A percentile compares a stretch with the other conserved stretches of the same genome.
phyloP scores from a whole-genome alignment of 371 early-diverging fungal genomes.

The Polyrhizophydium stewartii region DNA sequence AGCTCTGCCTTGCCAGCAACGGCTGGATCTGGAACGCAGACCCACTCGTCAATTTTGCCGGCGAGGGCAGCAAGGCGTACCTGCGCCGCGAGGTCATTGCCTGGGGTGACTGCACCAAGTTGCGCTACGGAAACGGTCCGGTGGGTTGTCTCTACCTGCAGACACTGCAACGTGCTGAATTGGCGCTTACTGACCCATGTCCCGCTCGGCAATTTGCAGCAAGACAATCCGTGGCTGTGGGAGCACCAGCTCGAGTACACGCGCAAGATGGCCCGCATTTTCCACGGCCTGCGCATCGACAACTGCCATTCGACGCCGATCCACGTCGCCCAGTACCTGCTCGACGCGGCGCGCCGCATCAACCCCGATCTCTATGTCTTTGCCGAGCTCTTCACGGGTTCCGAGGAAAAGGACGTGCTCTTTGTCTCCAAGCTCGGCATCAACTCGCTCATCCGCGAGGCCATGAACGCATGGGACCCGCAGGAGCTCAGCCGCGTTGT shows the following conservation, averaged over 20 bases:
- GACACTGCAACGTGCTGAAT: not conserved
- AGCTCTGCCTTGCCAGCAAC: constrained; percentile 81
- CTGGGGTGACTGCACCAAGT: constrained; percentile 98
- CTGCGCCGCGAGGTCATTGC: constrained; percentile 89
- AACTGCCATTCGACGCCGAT: constrained; percentile 98
- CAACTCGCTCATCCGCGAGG: constrained; percentile 93
- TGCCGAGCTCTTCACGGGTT: constrained; percentile 96
- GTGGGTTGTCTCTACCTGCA: constrained; percentile 22
- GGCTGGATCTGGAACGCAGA: constrained; percentile 99
- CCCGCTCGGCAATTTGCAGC: constrained; percentile 37
- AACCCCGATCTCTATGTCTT: constrained; percentile 91
- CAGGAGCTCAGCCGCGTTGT: constrained; percentile 82
- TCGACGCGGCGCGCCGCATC: constrained; percentile 81
- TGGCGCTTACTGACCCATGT: not conserved
- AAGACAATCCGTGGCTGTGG: constrained; percentile 95
- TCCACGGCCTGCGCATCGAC: constrained; percentile 96
- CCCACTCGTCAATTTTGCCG: constrained; percentile 89
- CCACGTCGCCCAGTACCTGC: constrained; percentile 85
- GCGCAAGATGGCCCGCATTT: constrained; percentile 74
- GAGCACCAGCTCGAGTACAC: constrained; percentile 88
- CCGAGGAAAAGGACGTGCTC: constrained; percentile 81
- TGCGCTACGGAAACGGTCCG: constrained; percentile 82
- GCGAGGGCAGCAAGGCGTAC: constrained; percentile 78
- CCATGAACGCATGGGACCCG: constrained; percentile 95
- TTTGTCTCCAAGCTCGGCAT: constrained; percentile 92